Evolutionary conservation across 768 basidiomycete species (phyloP).

Genomic region (Collybia sordida): DNA sequence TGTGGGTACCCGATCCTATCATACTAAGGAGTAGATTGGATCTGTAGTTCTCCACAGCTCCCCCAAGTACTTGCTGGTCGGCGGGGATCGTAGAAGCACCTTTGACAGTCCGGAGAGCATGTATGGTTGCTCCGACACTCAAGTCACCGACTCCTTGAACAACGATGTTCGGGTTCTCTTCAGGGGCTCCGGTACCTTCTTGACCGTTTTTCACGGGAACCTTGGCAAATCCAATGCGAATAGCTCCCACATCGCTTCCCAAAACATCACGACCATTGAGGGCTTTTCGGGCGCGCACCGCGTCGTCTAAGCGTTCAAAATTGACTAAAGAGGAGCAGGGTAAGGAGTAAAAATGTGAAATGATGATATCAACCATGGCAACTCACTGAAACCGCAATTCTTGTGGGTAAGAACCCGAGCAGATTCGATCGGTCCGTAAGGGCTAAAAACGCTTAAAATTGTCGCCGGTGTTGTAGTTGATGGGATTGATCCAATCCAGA

Average conservation of each 20-base stretch:
- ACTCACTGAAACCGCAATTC: constrained; percentile 89
- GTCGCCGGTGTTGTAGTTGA: constrained; percentile 93
- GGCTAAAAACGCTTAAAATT: constrained; percentile 93
- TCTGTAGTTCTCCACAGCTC: constrained; percentile 91
- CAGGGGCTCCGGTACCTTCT: constrained; percentile 55
- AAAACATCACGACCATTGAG: constrained; percentile 95
- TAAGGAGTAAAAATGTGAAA: background rate
- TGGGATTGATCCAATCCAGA: constrained; percentile 98
- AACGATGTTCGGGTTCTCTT: constrained; percentile 63
- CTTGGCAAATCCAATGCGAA: constrained; percentile 95
- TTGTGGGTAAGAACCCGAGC: constrained; percentile 96
- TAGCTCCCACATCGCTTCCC: constrained; percentile 94
- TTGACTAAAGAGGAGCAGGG: constrained; percentile 60
- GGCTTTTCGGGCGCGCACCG: constrained; percentile 92
- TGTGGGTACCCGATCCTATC: constrained; percentile 77
- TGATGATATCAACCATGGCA: background rate
- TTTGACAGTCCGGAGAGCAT: constrained; percentile 82
- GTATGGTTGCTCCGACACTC: constrained; percentile 86
- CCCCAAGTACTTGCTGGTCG: constrained; percentile 91
- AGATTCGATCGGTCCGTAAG: constrained; percentile 96
- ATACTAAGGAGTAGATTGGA: constrained; percentile 88
- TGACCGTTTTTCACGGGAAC: constrained; percentile 89
- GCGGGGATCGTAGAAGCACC: constrained; percentile 92
- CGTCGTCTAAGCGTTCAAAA: constrained; percentile 96
- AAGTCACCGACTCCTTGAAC: constrained; percentile 84